Base-by-base conservation (phyloP, 768 basidiomycete genomes). In the Artomyces pyxidatus region DNA sequence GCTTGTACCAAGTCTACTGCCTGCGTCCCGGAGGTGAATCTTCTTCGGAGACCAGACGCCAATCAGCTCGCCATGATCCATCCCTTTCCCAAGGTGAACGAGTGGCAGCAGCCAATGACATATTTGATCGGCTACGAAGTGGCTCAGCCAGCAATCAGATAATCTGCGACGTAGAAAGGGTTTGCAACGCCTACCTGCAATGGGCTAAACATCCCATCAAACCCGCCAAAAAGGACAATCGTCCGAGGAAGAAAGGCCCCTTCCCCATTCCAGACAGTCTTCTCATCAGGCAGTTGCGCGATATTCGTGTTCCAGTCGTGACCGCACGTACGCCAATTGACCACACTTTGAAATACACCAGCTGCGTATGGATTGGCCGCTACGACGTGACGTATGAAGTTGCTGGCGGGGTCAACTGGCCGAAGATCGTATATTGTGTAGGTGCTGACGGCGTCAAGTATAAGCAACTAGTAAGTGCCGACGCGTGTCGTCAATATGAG, bases 1-100 rank as follows among this genome's bases (percentile, higher is more conserved):
- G 80, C 56, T 68, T 96, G 6, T 95, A 94, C 65, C 91, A 93
- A 56, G 77, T 98, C 2, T 88, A 83, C 63, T 88, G 88, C 47
- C 67, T 95, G 52, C 73, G 68, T 48, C 70, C 72, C 16, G 66
- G 67, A 1, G 47, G 48, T 17, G 58, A 51, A 23, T 19, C 55
- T 9, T 50, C 51, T 23, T 30, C 51, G 38, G 32, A 51, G 5
- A n/a, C 51, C 21, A 68, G 74, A 51, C 70, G 82, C 47, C 67
- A 71, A 42, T 79, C 81, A 7, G 61, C 64, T 27, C 74, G 77
- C 23, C 66, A 66, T 30, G 66, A 70, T 32, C 46, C 66, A 11
- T 63, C 71, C 16, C 56, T 71, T 5, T 71, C 77, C 16, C 78
- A 81, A 42, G 62, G 68, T 0, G 83, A 82, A 49, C 78, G 90